phyloP scores from a whole-genome alignment of 306 rosid genomes.

The Trifolium repens region DNA sequence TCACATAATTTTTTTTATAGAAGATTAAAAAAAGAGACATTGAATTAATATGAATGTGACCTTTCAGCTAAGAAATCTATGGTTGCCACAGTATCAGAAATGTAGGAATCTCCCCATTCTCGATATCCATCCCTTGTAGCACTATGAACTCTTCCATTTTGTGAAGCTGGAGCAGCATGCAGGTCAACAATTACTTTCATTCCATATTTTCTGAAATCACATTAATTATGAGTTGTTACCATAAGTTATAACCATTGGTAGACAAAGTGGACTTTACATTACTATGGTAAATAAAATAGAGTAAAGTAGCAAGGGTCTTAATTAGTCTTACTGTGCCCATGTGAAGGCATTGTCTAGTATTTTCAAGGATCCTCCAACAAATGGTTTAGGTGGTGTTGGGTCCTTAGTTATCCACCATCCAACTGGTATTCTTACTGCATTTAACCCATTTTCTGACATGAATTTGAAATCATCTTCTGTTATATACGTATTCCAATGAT shows the following conservation, averaged over 20 bases:
- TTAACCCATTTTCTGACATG: constrained; percentile 64
- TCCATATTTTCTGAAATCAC: constrained; percentile 51
- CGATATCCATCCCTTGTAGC: constrained; percentile 63
- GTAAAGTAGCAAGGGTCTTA: neutral
- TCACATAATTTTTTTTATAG: neutral
- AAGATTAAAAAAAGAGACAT: neutral
- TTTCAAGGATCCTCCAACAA: constrained; percentile 67
- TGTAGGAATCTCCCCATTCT: constrained; percentile 64
- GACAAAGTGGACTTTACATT: constrained; percentile 10
- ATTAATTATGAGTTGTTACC: neutral
- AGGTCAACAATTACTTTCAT: constrained; percentile 67
- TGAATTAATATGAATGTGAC: constrained; percentile 23
- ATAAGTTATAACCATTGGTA: neutral
- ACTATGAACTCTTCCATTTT: constrained; percentile 62
- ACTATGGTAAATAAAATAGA: neutral
- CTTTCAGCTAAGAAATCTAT: constrained; percentile 63
- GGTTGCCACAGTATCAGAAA: constrained; percentile 53
- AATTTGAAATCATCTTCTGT: constrained; percentile 68
- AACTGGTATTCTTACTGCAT: constrained; percentile 70
- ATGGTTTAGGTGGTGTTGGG: constrained; percentile 75
- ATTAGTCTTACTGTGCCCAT: constrained; percentile 68
- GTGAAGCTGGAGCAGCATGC: constrained; percentile 67
- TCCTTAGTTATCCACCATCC: constrained; percentile 83
- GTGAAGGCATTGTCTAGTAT: constrained; percentile 69
- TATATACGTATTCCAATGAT: constrained; percentile 66